phyloP scores from a whole-genome alignment of 2,329 filamentous ascomycete genomes.

The Fusarium sacchari region DNA sequence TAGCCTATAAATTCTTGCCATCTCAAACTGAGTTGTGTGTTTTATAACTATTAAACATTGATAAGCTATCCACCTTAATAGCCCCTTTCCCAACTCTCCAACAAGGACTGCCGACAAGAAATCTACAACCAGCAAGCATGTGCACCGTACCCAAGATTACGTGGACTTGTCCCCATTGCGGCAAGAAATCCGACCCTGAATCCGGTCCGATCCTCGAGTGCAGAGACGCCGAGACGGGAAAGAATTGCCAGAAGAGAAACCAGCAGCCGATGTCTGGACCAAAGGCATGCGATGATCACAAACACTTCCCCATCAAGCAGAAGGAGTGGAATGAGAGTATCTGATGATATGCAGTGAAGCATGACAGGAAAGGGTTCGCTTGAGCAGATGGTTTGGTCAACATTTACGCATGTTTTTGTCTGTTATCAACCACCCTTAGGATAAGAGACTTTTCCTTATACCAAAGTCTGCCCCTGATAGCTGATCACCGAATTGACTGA shows the following conservation, averaged over 20 bases:
- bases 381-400: background rate
- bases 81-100: too few relatives aligned
- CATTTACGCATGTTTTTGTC: background rate
- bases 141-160: background rate
- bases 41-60: accelerated
- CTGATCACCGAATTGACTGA: accelerated
- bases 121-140: background rate
- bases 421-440: background rate
- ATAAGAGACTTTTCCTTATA: background rate
- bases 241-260: background rate
- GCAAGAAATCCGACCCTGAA: background rate
- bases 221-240: background rate
- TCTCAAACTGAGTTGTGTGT: too few relatives aligned
- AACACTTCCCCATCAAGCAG: background rate
- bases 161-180: background rate
- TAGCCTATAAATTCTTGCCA: background rate
- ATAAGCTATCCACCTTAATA: accelerated
- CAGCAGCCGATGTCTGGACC: background rate
- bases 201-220: accelerated
- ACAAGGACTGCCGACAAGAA: too few relatives aligned
- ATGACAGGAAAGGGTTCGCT: too few relatives aligned
- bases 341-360: background rate
- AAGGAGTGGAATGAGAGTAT: background rate
- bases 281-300: background rate
- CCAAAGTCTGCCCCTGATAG: background rate